phyloP scores from a whole-genome alignment of 768 basidiomycete species.

The Tricholoma sp. region DNA sequence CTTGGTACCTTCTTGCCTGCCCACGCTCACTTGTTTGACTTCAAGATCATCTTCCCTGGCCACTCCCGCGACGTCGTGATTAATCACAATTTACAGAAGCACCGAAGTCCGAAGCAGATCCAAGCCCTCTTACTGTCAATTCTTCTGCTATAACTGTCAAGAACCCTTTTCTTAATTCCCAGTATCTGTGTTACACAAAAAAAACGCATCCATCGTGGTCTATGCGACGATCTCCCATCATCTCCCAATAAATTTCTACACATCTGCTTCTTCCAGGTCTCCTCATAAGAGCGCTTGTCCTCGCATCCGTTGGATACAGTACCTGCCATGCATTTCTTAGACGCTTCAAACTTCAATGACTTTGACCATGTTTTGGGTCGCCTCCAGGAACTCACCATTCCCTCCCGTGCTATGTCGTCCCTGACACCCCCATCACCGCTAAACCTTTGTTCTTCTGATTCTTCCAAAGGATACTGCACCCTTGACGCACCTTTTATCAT shows the following conservation, averaged over 20 bases:
- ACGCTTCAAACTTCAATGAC: constrained; percentile 13
- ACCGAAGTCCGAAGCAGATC: constrained; percentile 2
- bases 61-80: constrained; percentile 19
- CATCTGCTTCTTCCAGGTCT: constrained; percentile 12
- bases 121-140: neutral
- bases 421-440: constrained; percentile 3
- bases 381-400: constrained; percentile 14
- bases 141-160: constrained; percentile 10
- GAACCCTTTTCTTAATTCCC: constrained; percentile 1
- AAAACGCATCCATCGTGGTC: constrained; percentile 9
- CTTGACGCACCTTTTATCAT: constrained; percentile 13
- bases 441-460: constrained; percentile 4
- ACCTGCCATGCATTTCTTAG: constrained; percentile 17
- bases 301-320: constrained; percentile 6
- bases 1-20: neutral
- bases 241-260: constrained; percentile 13
- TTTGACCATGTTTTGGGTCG: constrained; percentile 14
- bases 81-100: constrained; percentile 10
- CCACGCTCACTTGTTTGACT: neutral
- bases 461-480: constrained; percentile 2
- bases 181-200: neutral
- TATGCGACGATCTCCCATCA: constrained; percentile 28
- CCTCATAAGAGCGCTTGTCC: constrained; percentile 18
- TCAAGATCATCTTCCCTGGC: constrained; percentile 11
- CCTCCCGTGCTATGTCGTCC: constrained; percentile 6